A percentile compares a stretch with the other conserved stretches of the same genome.
phyloP scores from a whole-genome alignment of 1,284 basidiomycete species.

The Anthracocystis panici-leucophaei region DNA sequence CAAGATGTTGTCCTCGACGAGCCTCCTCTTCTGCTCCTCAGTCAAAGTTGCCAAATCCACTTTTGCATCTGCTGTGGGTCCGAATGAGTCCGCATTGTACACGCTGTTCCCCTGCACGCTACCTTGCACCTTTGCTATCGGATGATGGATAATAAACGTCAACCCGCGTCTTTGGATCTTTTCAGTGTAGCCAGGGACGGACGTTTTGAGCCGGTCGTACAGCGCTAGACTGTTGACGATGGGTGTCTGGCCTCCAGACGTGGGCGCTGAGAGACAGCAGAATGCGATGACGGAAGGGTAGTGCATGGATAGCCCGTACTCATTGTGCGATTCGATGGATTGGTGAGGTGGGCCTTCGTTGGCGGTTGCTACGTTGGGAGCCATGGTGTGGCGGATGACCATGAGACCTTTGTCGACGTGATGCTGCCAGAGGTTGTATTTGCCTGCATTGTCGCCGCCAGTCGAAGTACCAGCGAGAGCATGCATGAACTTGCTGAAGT shows the following conservation, averaged over 20 bases:
- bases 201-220: slow-evolving; percentile 41
- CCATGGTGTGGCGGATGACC: slow-evolving; percentile 44
- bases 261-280: slow-evolving; percentile 46
- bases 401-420: slow-evolving; percentile 55
- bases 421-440: slow-evolving; percentile 18
- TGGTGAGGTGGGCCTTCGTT: slow-evolving; percentile 53
- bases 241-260: slow-evolving; percentile 46
- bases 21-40: slow-evolving; percentile 36
- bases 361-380: slow-evolving; percentile 50
- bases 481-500: slow-evolving; percentile 52
- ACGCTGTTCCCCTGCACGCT: slow-evolving; percentile 46
- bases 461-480: slow-evolving; percentile 22
- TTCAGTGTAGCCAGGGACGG: slow-evolving; percentile 24
- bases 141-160: slow-evolving; percentile 53
- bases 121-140: slow-evolving; percentile 38
- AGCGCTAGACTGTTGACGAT: slow-evolving; percentile 50
- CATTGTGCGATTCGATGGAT: slow-evolving; percentile 51
- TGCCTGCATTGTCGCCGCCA: not conserved
- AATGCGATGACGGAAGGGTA: slow-evolving; percentile 52
- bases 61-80: slow-evolving; percentile 26
- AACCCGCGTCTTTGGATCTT: slow-evolving; percentile 30
- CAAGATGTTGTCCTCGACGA: slow-evolving; percentile 47
- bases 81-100: slow-evolving; percentile 47
- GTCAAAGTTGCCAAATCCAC: slow-evolving; percentile 17
- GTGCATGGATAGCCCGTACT: slow-evolving; percentile 49